phyloP scores from a whole-genome alignment of 106 monocot genomes.

The Acanthochlamys bracteata region DNA sequence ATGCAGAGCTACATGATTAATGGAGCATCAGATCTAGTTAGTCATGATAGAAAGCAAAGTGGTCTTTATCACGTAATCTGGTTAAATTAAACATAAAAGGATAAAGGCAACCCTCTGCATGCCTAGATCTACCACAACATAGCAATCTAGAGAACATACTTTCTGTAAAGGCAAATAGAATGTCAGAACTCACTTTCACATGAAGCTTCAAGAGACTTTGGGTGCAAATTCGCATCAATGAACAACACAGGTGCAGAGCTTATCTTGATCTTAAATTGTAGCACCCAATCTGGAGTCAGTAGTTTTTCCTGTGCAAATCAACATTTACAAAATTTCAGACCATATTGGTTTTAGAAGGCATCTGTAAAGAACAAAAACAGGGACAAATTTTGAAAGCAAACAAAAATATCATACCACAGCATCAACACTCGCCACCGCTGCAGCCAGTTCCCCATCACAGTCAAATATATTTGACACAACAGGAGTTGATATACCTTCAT shows the following conservation, averaged over 20 bases:
- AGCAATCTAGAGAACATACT: not conserved
- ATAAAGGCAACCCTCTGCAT: not conserved
- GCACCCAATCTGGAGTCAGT: constrained; percentile 56
- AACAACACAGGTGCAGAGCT: constrained; percentile 54
- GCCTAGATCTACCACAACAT: not conserved
- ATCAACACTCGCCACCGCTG: constrained; percentile 68
- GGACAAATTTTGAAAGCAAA: not conserved
- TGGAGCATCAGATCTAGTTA: no score
- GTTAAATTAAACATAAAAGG: no score
- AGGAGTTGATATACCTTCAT: constrained; percentile 37
- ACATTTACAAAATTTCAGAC: not conserved
- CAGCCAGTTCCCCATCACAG: constrained; percentile 48
- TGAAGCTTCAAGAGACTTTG: constrained; percentile 50
- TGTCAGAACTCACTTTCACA: constrained; percentile 44
- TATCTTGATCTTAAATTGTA: constrained; percentile 40
- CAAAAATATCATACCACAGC: constrained; percentile 56
- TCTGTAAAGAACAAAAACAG: not conserved
- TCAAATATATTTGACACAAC: constrained; percentile 65
- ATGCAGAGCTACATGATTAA: no score
- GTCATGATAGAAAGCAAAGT: no score
- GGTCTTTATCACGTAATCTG: no score
- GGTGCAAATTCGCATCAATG: constrained; percentile 78
- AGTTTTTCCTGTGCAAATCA: constrained; percentile 41
- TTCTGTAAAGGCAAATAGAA: not conserved
- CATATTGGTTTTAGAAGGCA: not conserved